Conservation (phyloP, 805 yeast species). For the Metschnikowia lochheadii region DNA sequence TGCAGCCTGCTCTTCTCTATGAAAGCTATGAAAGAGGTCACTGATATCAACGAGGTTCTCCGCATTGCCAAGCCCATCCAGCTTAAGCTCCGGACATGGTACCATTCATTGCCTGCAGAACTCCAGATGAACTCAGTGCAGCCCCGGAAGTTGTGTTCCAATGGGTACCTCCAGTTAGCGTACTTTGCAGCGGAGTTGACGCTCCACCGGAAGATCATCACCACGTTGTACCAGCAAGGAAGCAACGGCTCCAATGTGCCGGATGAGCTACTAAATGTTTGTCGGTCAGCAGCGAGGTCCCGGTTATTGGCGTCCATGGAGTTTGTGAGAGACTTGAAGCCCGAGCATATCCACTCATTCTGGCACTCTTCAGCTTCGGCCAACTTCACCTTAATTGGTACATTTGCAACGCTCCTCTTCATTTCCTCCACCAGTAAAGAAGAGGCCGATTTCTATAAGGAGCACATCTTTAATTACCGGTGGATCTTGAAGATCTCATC, state of each 20-base stretch:
- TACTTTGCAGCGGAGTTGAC: constrained; percentile 89
- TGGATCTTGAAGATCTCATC: constrained; percentile 72
- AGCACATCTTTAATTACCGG: constrained; percentile 69
- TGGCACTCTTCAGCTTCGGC: constrained; percentile 85
- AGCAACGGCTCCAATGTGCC: constrained; percentile 33
- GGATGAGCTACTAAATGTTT: constrained; percentile 45
- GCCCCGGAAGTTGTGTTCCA: constrained; percentile 62
- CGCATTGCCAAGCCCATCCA: constrained; percentile 79
- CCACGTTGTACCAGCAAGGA: constrained; percentile 42
- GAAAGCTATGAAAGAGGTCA: constrained; percentile 53
- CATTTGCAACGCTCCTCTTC: constrained; percentile 78
- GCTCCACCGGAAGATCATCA: constrained; percentile 71
- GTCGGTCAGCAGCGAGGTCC: constrained; percentile 82
- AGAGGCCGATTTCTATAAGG: constrained; percentile 62
- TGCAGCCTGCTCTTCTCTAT: constrained; percentile 69
- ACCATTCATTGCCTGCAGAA: constrained; percentile 62
- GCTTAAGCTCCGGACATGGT: constrained; percentile 67
- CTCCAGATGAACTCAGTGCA: constrained; percentile 59
- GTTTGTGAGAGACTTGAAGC: constrained; percentile 67
- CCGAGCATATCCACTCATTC: constrained; percentile 81
- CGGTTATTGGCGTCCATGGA: constrained; percentile 79
- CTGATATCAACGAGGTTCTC: constrained; percentile 63
- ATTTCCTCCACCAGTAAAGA: constrained; percentile 58
- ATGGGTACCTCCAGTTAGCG: constrained; percentile 76
- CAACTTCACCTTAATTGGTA: constrained; percentile 77